These are phyloP conservation scores for Syncephalastrum monosporum DNA, from an alignment of 371 early-diverging fungal species.

Conservation along the genomic window DNA sequence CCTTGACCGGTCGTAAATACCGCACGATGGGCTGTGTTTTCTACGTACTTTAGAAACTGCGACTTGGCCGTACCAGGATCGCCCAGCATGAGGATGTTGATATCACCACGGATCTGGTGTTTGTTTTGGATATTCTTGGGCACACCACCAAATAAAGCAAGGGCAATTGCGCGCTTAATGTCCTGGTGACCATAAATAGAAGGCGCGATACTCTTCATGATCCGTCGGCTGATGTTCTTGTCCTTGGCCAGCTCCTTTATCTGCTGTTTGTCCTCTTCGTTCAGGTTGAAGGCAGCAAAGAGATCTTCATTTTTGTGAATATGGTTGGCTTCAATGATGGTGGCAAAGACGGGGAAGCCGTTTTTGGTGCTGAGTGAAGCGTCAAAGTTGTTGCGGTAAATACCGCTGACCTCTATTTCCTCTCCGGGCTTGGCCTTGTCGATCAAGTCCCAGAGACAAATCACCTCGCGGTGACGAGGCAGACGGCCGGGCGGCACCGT, in stretches of 20 bases:
- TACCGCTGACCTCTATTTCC: slow-evolving; percentile 97
- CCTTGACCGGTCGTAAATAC: slow-evolving; percentile 99
- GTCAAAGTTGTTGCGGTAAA: slow-evolving; percentile 97
- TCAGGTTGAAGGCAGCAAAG: slow-evolving; percentile 81
- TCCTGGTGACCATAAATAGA: slow-evolving; percentile 99
- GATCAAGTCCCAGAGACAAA: slow-evolving; percentile 97
- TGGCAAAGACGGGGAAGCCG: slow-evolving; percentile 98
- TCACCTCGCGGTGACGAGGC: slow-evolving; percentile 95
- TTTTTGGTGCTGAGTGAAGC: slow-evolving; percentile 87
- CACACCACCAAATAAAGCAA: slow-evolving; percentile 98
- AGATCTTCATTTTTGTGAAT: slow-evolving; percentile 87
- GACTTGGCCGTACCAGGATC: slow-evolving; percentile 99
- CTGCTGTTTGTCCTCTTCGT: slow-evolving; percentile 90
- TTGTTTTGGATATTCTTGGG: slow-evolving; percentile 92
- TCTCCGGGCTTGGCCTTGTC: slow-evolving; percentile 98
- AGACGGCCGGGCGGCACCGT: slow-evolving; percentile 97
- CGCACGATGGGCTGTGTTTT: slow-evolving; percentile 94
- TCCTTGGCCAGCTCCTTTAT: slow-evolving; percentile 83
- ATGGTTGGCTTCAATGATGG: slow-evolving; percentile 95
- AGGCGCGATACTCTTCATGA: slow-evolving; percentile 97
- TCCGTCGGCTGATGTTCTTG: slow-evolving; percentile 77
- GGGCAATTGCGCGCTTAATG: slow-evolving; percentile 95
- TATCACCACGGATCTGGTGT: slow-evolving; percentile 97
- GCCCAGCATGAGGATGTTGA: slow-evolving; percentile 98
- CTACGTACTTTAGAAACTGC: slow-evolving; percentile 98